Percentiles rank a stretch among this genome's conserved stretches.
These are phyloP conservation scores for Trichoderma simmonsii DNA, from an alignment of 2,329 filamentous ascomycete genomes.

Conservation along the genomic window DNA sequence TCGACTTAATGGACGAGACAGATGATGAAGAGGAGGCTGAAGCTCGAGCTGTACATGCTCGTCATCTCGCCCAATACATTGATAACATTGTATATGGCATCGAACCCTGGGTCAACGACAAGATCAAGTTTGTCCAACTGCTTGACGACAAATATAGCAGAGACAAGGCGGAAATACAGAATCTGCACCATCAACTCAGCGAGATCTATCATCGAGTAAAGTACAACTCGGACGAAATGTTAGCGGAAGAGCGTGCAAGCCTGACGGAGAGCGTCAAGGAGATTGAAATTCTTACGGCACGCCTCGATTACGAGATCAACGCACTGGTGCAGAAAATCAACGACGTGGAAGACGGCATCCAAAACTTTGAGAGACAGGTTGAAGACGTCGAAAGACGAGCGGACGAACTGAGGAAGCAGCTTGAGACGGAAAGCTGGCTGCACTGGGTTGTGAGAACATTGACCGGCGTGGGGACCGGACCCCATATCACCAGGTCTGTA, in stretches of 20 bases:
- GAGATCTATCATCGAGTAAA: conserved; percentile 67
- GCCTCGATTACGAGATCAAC: conserved; percentile 88
- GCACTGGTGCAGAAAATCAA: conserved; percentile 75
- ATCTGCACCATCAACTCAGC: conserved; percentile 66
- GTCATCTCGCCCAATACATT: conserved; percentile 52
- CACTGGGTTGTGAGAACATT: conserved; percentile 62
- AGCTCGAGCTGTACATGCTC: conserved; percentile 51
- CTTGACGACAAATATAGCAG: conserved; percentile 61
- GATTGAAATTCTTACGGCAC: conserved; percentile 75
- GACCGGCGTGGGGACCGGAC: conserved; percentile 59
- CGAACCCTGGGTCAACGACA: conserved; percentile 58
- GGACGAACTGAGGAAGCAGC: conserved; percentile 58
- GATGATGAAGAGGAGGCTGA: conserved; percentile 29
- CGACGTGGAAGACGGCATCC: conserved; percentile 81
- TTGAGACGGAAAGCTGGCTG: conserved; percentile 62
- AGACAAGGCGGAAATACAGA: conserved; percentile 64
- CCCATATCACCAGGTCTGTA: conserved; percentile 46
- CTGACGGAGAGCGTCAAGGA: conserved; percentile 72
- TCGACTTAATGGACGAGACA: conserved; percentile 37
- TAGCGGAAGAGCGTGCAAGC: conserved; percentile 65
- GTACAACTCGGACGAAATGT: conserved; percentile 63
- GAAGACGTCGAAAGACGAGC: conserved; percentile 65
- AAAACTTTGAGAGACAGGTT: conserved; percentile 76
- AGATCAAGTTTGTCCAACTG: conserved; percentile 53
- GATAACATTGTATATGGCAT: conserved; percentile 50